Evolutionary conservation across 2,329 filamentous ascomycete genomes (phyloP), one percentile per base, ranked within the genome.

Genomic region (Microdochium bolleyi): DNA sequence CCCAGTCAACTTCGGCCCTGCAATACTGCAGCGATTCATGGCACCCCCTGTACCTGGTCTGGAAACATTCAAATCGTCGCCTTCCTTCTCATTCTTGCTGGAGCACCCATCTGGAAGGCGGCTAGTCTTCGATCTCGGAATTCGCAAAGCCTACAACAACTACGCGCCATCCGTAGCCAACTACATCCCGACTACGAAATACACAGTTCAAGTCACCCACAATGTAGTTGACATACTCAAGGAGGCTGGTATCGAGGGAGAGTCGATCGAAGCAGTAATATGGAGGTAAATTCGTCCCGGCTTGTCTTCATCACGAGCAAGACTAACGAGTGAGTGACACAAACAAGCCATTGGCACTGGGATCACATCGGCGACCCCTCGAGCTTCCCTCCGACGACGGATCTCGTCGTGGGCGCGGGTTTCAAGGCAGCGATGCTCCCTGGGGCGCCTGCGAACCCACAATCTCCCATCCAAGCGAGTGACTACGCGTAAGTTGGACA

Each of bases 331-430:
- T 8, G 16, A 19, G 7, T 19, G 19, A 22, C 19, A 8, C 37
- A 41, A 41, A 7, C 7, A 5, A 41, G 41, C 13, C 41, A 79
- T 56, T 74, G 69, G 63, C 72, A 76, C 55, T 75, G 68, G 61
- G 78, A 82, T 58, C 79, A 82, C 53, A 74, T 71, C 9, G 80
- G 79, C 0, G 73, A 80, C 52, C 67, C 72, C 0, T 69, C 71
- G 0, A 64, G 61, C 0, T 82, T 82, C 49, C 75, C 76, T 1
- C 1, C 57, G 0, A 63, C 57, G 1, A 78, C 76, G 1, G 67
- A 73, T 58, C 41, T 83, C 0, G 58, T 82, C 30, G 77, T 80
- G 3, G 80, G 79, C 0, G 73, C 78, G 0, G 78, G 78, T 0
- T 76, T 80, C 61, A 74, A 71, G 49, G 55, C 69, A 2, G 61